Base-by-base conservation (phyloP, 2,329 filamentous ascomycete species). In the Pseudogymnoascus sp. region DNA sequence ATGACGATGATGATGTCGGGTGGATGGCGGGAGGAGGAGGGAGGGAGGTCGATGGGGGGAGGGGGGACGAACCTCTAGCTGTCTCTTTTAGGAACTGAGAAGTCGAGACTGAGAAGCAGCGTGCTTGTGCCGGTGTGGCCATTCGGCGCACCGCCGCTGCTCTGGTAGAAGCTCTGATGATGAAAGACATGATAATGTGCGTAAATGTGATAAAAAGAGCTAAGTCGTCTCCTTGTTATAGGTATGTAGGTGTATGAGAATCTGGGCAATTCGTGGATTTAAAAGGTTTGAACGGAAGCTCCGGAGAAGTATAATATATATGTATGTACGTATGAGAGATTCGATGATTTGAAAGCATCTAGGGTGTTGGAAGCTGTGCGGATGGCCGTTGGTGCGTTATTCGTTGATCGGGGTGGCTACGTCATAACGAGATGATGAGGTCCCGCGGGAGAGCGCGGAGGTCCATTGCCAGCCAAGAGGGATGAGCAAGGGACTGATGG, bases 11-110 rank as follows among this genome's bases (percentile, higher is more conserved):
- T 21, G 38, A 11, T 40, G n/a, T 37, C 28, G 28, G 6, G 28
- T 21, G 21, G 21, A 21, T 21, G 28, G 4, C 1, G 8, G 10
- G 34, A 11, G 18, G 23, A 21, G 1, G 12, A 2, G 7, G 28
- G 7, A 10, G 21, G 21, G 40, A 25, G 60, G 18, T 60, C 21
- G 18, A 60, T 28, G 64, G 60, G 7, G 34, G 37, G 62, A 6
- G 56, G 23, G 14, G 53, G 28, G 37, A 72, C 71, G 59, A 67
- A 73, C 71, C 42, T 34, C 67, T 67, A 67, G 71, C 67, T 59
- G 66, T 68, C 64, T 74, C 71, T 64, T 74, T 73, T 59, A 73
- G 62, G 11, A 63, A 60, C 42, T 65, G 67, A 16, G 60, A 28
- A 25, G 62, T 66, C 6, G 68, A 68, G 11, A 28, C 42, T 3